Conservation (phyloP, 2,329 filamentous ascomycete genomes). For the Sclerotinia spermophila region DNA sequence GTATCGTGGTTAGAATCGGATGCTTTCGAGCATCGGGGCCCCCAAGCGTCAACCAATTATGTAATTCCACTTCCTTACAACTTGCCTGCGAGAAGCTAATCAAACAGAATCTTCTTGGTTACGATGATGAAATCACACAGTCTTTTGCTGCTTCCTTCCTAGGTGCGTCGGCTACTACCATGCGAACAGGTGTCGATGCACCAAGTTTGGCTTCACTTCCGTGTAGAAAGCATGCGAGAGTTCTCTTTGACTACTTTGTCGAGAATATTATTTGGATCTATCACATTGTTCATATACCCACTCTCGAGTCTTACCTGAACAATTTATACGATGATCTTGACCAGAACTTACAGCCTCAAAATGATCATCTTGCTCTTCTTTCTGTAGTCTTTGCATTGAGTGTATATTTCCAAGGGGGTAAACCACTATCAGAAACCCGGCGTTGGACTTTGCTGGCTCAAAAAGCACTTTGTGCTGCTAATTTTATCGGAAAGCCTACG, state of each 20-base stretch:
- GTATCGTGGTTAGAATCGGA: conserved; percentile 13
- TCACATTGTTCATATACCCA: conserved; percentile 29
- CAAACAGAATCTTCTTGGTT: neutral
- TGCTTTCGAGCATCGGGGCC: conserved; percentile 6
- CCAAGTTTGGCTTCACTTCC: conserved; percentile 22
- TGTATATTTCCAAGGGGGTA: conserved; percentile 23
- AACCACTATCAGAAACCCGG: conserved; percentile 14
- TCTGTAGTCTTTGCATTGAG: conserved; percentile 26
- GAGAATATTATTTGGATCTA: conserved; percentile 28
- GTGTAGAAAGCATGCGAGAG: conserved; percentile 18
- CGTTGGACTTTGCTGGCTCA: conserved; percentile 26
- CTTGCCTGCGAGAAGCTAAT: neutral
- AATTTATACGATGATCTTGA: conserved; percentile 24
- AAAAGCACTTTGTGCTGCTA: conserved; percentile 30
- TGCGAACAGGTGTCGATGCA: conserved; percentile 13
- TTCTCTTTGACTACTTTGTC: conserved; percentile 25
- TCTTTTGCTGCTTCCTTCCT: conserved; percentile 24
- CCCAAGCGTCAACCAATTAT: neutral
- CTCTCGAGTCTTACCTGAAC: conserved; percentile 21
- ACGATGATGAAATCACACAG: conserved; percentile 18
- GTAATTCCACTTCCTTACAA: neutral
- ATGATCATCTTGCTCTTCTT: conserved; percentile 24
- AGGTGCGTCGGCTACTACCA: conserved; percentile 15
- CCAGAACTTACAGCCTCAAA: conserved; percentile 19
- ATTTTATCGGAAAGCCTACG: conserved; percentile 30